These are phyloP conservation scores for Globisporangium parvum DNA, from an alignment of 352 stramenopile species.

Conservation along the genomic window DNA sequence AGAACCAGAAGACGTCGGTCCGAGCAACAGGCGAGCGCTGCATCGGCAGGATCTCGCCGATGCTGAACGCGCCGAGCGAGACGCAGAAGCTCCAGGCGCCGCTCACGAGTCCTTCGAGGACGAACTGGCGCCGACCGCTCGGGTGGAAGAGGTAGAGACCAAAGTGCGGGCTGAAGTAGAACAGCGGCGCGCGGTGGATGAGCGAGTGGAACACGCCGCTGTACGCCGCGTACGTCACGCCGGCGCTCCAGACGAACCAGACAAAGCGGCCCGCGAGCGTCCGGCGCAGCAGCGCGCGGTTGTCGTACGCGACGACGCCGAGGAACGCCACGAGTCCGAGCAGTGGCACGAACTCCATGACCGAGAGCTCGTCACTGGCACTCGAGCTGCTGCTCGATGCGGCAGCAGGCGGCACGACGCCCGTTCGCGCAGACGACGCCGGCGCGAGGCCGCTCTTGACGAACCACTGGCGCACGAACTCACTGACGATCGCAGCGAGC, in stretches of 20 bases:
- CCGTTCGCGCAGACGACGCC: background rate
- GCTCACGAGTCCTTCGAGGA: conserved; percentile 54
- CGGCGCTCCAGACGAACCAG: conserved; percentile 49
- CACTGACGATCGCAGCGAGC: conserved; percentile 14
- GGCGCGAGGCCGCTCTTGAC: conserved; percentile 4
- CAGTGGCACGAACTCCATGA: conserved; percentile 34
- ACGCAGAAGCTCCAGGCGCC: conserved; percentile 60
- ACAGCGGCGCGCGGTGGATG: conserved; percentile 40
- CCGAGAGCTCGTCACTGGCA: conserved; percentile 10
- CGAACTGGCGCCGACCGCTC: conserved; percentile 55
- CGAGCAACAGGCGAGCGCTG: conserved; percentile 23
- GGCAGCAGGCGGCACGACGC: background rate
- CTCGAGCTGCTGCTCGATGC: background rate
- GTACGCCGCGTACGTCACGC: conserved; percentile 51
- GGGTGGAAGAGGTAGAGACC: conserved; percentile 61
- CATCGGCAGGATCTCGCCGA: conserved; percentile 35
- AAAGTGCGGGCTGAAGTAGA: conserved; percentile 46
- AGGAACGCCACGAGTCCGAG: conserved; percentile 32
- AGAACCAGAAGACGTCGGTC: conserved; percentile 43
- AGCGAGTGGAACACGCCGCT: conserved; percentile 60
- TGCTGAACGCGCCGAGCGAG: conserved; percentile 41
- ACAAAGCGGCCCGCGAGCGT: conserved; percentile 34
- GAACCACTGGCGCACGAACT: conserved; percentile 28
- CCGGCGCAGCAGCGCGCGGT: conserved; percentile 27
- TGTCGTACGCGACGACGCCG: conserved; percentile 28